Base-by-base conservation (phyloP, 2,329 filamentous ascomycete species). In the Trichoderma sp. region DNA sequence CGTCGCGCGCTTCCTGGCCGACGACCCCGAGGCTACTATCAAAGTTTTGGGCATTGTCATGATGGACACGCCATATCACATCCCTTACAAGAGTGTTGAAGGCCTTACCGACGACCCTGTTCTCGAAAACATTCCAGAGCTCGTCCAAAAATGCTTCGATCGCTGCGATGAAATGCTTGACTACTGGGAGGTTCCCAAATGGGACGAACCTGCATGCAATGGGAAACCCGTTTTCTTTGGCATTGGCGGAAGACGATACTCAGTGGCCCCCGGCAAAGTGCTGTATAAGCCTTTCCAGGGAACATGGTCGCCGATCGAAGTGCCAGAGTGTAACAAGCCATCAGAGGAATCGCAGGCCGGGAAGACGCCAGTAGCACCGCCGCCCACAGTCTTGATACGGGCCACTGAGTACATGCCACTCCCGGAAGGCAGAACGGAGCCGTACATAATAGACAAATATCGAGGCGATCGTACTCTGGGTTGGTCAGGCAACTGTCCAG, bases 111-210 rank as follows among this genome's bases (percentile, higher is more conserved):
- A 72, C 19, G 70, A 72, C 27, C 63, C 73, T 1, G 63, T 71
- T 50, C 52, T 75, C 25, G 63, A 42, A 32, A 68, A 68, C 25
- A 42, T 77, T 10, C 75, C 75, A 4, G 69, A 72, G 4, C 71
- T 72, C 8, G 72, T 78, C 60, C 71, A 71, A 37, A 74, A 73
- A 57, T 71, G 72, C n/a, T 75, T 77, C 22, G 73, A 74, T 29
- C 75, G 76, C 64, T 76, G 75, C 72, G 71, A 75, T 27, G 65
- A 70, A 37, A 77, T 77, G 73, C 70, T 78, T 17, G 70, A 75
- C 39, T 15, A 71, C 37, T 77, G 75, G 75, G 70, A 74, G 22
- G 70, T 75, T 6, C 75, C 74, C 19, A 66, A 54, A 19, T 77
- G 73, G 73, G 70, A 71, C 22, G 72, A 64, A 12, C 70, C 71